Evolutionary conservation across 441 rosid genomes (phyloP).

Genomic region (Bocquillonia castaneifolia): DNA sequence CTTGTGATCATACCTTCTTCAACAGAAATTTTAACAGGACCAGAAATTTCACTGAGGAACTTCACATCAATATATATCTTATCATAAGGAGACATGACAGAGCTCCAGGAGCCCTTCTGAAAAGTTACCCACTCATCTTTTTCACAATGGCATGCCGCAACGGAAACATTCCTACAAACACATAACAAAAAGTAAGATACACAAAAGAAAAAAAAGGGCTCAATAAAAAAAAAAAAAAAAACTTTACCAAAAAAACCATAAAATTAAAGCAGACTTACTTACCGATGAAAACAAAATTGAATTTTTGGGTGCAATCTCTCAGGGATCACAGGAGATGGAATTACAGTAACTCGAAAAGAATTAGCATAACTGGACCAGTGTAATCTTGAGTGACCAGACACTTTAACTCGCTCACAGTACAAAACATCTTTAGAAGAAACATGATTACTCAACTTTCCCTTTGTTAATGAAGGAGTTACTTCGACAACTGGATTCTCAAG

Average conservation of each 20-base stretch:
- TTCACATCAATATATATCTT: slow-evolving; percentile 66
- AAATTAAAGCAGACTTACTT: slow-evolving; percentile 24
- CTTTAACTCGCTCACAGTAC: slow-evolving; percentile 70
- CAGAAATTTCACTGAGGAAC: slow-evolving; percentile 45
- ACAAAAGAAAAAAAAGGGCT: background rate
- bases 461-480: slow-evolving; percentile 34
- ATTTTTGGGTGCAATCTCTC: slow-evolving; percentile 57
- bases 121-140: slow-evolving; percentile 64
- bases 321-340: slow-evolving; percentile 46
- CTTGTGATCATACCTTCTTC: slow-evolving; percentile 60
- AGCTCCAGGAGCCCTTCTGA: slow-evolving; percentile 58
- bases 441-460: slow-evolving; percentile 20
- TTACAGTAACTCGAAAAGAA: slow-evolving; percentile 46
- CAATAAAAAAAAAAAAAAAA: background rate
- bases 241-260: background rate
- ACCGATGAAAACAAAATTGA: slow-evolving; percentile 76
- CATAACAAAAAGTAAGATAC: slow-evolving; percentile 11
- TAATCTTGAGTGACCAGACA: slow-evolving; percentile 64
- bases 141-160: slow-evolving; percentile 58
- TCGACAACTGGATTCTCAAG: slow-evolving; percentile 47
- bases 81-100: slow-evolving; percentile 71
- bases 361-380: slow-evolving; percentile 55
- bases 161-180: slow-evolving; percentile 68
- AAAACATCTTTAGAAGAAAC: slow-evolving; percentile 34
- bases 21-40: slow-evolving; percentile 44